Base-by-base conservation (phyloP, 106 monocot genomes). In the Phalaenopsis equestris region DNA sequence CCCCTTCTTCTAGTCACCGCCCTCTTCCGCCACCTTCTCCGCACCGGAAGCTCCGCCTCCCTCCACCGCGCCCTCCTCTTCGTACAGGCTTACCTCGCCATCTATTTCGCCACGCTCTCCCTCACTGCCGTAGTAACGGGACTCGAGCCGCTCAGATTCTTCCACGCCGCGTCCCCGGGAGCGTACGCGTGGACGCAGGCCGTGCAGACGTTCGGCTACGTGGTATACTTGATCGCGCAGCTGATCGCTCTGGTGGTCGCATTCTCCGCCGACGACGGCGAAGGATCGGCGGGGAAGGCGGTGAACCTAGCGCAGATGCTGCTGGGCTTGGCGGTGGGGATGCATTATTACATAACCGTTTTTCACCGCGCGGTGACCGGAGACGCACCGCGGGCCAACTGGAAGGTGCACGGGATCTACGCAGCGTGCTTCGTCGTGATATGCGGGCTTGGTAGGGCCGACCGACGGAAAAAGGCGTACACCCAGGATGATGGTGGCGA, bases 311-410 rank as follows among this genome's bases (percentile, higher is more conserved):
- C 75, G 5, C 56, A 58, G 78, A 75, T 58, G 45, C 16, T 58
- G 39, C 65, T 87, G 55, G 86, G 75, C 41, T 74, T 89, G 82
- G 80, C 90, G 4, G 96, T 96, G 18, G 96, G 91, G 6, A 73
- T 90, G 76, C 96, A 96, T 79, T 93, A 96, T 80, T 93, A 96
- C 86, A 86, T 82, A 1, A 90, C 88, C 30, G 93, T 96, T 16
- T 90, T 96, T 82, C 96, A 96, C 87, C 83, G 88, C 37, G 96
- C 96, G 4, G 91, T 91, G 42, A 67, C 80, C 12, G 88, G 93
- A 14, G 90, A 91, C 56, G 78, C 90, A 76, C 96, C 96, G 55
- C 86, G 88, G 23, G 91, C 91, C 41, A 91, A 84, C 64, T 96
- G 93, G 96, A 87, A 77, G 55, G 85, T 91, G 78, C 93, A 96